Evolutionary conservation across 345 rosid species (phyloP), one percentile per base, ranked within the genome.

Genomic region (Eucalyptus dawsonii): DNA sequence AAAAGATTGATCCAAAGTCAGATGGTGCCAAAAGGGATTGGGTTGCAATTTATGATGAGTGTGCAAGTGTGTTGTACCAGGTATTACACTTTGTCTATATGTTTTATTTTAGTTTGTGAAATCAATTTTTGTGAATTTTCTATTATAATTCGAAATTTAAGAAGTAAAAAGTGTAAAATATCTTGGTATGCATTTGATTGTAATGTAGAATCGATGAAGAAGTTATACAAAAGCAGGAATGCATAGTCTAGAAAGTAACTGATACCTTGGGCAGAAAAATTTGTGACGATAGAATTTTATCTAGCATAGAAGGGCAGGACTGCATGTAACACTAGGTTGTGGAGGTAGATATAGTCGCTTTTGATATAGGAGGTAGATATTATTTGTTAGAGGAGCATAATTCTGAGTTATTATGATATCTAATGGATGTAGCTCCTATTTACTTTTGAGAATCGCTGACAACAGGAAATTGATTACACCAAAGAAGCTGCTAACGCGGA

Each of bases 21-120:
- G 99, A 98, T 94, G 99, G 99, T 58, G 99, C 99, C 65, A 98
- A 97, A 94, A 96, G 99, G 92, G 99, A 98, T 87, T 98, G 99
- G 99, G 99, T 98, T 94, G 98, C 99, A 31, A 98, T 98, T 85
- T 98, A 98, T 91, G 99, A 98, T 95, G 99, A 98, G 92, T 98
- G 99, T 93, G 99, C 99, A 12, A 94, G 88, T 87, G 99, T 98
- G 22, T 91, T 98, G 91, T 98, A 98, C 94, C 94, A 96, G 97
- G 99, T 97, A 91, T 37, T 76, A 22, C 13, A 72, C 25, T 37
- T 10, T 24, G 22, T 72, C 45, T 72, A 72, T 72, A 37, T 72
- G 27, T 72, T 37, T 72, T 72, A 72, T 72, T 72, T 72, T 72
- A 37, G 81, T 72, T 19, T 37, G 81, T 19, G 45, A 72, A 37